These are phyloP conservation scores for Lactifluus echinatus DNA, from an alignment of 768 basidiomycete species.

Conservation along the genomic window DNA sequence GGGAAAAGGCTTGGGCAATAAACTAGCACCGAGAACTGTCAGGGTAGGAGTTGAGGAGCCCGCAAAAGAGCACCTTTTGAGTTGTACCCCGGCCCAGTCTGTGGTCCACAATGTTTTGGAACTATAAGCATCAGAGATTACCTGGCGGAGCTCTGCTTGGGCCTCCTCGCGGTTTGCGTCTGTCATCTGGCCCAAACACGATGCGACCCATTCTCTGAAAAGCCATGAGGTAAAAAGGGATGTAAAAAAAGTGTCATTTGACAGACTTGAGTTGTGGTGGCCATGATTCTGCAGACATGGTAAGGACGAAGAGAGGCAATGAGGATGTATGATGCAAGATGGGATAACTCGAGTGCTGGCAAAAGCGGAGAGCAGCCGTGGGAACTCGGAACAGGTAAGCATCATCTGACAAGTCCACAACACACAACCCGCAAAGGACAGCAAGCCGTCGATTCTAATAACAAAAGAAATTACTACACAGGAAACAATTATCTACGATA, in stretches of 20 bases:
- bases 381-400: not conserved
- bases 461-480: conserved; percentile 10
- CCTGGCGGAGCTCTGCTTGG: conserved; percentile 89
- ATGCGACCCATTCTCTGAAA: conserved; percentile 87
- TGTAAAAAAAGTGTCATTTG: not conserved
- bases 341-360: too few relatives aligned
- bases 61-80: conserved; percentile 58
- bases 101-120: conserved; percentile 84
- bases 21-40: conserved; percentile 29
- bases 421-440: too few relatives aligned
- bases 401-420: too few relatives aligned
- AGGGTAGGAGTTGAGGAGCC: not conserved
- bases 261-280: conserved; percentile 70
- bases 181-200: conserved; percentile 86
- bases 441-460: conserved; percentile 3
- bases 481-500: conserved; percentile 3
- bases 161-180: conserved; percentile 81
- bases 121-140: conserved; percentile 89
- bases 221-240: conserved; percentile 18
- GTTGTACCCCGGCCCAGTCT: conserved; percentile 83
- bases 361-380: conserved; percentile 1
- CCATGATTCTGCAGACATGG: conserved; percentile 74
- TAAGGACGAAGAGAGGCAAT: not conserved
- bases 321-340: too few relatives aligned
- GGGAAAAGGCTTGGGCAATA: conserved; percentile 51